Evolutionary conservation across 176 grass and related monocot species (phyloP), one percentile per base, ranked within the genome.

Genomic region (Oryza rufipogon): DNA sequence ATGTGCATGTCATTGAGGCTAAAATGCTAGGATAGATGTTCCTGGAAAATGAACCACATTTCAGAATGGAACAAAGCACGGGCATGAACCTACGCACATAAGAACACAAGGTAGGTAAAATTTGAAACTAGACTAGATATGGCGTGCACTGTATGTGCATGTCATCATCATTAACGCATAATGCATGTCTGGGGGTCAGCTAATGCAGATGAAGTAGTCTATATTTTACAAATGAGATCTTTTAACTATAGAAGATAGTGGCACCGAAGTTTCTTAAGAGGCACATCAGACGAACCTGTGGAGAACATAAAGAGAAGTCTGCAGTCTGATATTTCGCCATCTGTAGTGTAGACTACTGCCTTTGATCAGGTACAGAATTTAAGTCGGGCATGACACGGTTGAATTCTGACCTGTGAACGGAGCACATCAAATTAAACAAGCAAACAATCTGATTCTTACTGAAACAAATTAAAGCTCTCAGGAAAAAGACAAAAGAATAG

Each of bases 361-460:
- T 91, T 89, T 87, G 89, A 85, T 94, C 89, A 80, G 86, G 77
- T 72, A 86, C 74, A 61, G 80, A 91, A 49, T 88, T 92, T 68
- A 88, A 85, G 82, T 94, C 84, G 30, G 84, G 89, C 85, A 88
- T 77, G 51, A 77, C 77, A 71, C 83, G 92, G 73, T 70, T 92
- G 84, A 94, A 92, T 56, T 94, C 92, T 78, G 89, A 92, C 76
- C 92, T 92, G 84, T 71, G 87, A 84, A 33, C 46, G 86, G 26
- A 89, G 66, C 65, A 73, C 14, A 78, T 2, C 3, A 54, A 46
- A 16, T 75, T 75, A 46, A 90, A 48, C 45, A 14, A 3, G 4
- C 39, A 64, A 13, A 84, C 16, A 78, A 25, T n/a, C 61, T 68
- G 46, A 48, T 39, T 78, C 38, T 64, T 66, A 25, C 39, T 60